Conservation (phyloP, 371 early-diverging fungal species). For the Zychaea mexicana region DNA sequence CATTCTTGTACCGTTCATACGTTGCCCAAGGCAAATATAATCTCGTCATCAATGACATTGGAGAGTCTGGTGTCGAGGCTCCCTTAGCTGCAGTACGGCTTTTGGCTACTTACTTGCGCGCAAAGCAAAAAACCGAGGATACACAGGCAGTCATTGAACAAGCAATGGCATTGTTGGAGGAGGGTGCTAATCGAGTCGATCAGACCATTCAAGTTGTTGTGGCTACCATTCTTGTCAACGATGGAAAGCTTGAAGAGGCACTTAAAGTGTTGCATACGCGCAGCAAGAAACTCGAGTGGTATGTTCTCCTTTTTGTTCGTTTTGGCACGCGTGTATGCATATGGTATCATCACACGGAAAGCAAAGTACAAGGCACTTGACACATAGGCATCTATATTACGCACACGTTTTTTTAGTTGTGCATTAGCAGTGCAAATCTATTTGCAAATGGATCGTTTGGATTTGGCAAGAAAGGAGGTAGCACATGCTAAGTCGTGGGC, state of each 20-base stretch:
- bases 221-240: conserved; percentile 47
- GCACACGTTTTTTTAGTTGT: conserved; percentile 47
- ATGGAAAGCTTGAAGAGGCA: conserved; percentile 54
- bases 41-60: conserved; percentile 60
- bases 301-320: too few relatives aligned
- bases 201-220: conserved; percentile 48
- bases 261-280: conserved; percentile 67
- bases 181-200: conserved; percentile 44
- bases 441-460: conserved; percentile 79
- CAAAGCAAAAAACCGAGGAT: conserved; percentile 33
- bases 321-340: too few relatives aligned
- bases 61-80: conserved; percentile 27
- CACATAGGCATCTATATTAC: neutral
- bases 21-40: conserved; percentile 68
- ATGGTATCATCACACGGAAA: too few relatives aligned
- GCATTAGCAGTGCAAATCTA: conserved; percentile 81
- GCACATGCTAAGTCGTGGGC: conserved; percentile 78
- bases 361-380: neutral
- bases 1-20: conserved; percentile 67
- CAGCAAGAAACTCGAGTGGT: conserved; percentile 84
- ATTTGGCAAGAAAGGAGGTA: conserved; percentile 86
- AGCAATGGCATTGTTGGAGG: conserved; percentile 46
- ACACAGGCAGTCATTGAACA: conserved; percentile 26
- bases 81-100: conserved; percentile 55
- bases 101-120: conserved; percentile 56